Percentiles rank a stretch among this genome's conserved stretches.
Conservation (phyloP, 1,284 basidiomycete species). For the Vanrija sp. region DNA sequence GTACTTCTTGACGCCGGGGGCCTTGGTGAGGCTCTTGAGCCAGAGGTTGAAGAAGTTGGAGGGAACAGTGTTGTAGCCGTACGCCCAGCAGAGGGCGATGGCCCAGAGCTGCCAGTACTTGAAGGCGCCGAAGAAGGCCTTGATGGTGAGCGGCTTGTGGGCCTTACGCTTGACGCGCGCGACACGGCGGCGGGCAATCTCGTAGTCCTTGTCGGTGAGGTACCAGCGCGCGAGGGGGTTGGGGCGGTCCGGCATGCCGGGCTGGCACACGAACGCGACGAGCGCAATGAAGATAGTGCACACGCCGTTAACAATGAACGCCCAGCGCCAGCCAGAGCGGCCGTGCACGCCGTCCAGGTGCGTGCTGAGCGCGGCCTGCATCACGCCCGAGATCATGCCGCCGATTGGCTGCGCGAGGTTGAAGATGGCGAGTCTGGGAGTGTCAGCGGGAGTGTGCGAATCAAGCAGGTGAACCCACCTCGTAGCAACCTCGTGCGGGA, state of each 20-base stretch:
- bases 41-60: slow-evolving; percentile 30
- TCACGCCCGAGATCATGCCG: slow-evolving; percentile 20
- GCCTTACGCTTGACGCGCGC: slow-evolving; percentile 15
- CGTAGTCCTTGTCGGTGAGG: slow-evolving; percentile 20
- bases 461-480: no score
- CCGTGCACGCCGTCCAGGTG: slow-evolving; percentile 13
- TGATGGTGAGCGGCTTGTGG: slow-evolving; percentile 15
- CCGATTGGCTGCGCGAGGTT: slow-evolving; percentile 18
- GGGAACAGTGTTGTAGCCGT: slow-evolving; percentile 16
- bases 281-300: slow-evolving; percentile 11
- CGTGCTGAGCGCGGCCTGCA: slow-evolving; percentile 24
- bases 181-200: slow-evolving; percentile 16
- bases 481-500: slow-evolving; percentile 22
- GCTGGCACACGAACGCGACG: slow-evolving; percentile 6
- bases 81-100: slow-evolving; percentile 18
- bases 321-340: slow-evolving; percentile 22
- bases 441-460: no score
- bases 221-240: slow-evolving; percentile 23
- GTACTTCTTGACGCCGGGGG: slow-evolving; percentile 17
- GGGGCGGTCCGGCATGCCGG: slow-evolving; percentile 12
- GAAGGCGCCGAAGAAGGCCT: slow-evolving; percentile 13
- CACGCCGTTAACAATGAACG: slow-evolving; percentile 18
- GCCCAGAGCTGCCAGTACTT: slow-evolving; percentile 16
- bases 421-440: slow-evolving; percentile 20
- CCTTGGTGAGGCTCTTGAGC: slow-evolving; percentile 26